These are phyloP conservation scores for Cercophora samala DNA, from an alignment of 495 filamentous ascomycete species.

Conservation along the genomic window DNA sequence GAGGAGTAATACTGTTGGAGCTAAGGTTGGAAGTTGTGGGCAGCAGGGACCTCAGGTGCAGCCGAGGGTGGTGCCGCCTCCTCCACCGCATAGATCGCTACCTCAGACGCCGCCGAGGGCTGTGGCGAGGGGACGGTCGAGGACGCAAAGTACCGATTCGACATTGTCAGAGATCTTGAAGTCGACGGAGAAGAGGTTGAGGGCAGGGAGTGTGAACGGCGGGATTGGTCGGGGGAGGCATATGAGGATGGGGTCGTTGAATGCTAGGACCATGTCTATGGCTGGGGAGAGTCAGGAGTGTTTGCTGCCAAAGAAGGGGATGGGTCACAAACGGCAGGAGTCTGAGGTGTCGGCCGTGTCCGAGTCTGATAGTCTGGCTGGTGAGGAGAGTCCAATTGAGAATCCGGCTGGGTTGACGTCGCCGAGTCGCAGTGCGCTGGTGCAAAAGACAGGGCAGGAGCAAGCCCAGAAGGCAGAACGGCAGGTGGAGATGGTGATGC, in stretches of 20 bases:
- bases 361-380: slow-evolving; percentile 33
- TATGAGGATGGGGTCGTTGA: background rate
- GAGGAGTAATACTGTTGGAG: background rate
- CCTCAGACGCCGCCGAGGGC: slow-evolving; percentile 23
- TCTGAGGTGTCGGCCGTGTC: slow-evolving; percentile 38
- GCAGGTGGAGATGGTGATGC: slow-evolving; percentile 13
- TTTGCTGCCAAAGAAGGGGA: slow-evolving; percentile 6
- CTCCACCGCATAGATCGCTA: slow-evolving; percentile 14
- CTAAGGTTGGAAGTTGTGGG: background rate
- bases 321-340: slow-evolving; percentile 25
- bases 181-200: slow-evolving; percentile 43
- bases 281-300: slow-evolving; percentile 5
- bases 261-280: background rate
- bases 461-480: slow-evolving; percentile 17
- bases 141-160: slow-evolving; percentile 35
- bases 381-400: slow-evolving; percentile 20
- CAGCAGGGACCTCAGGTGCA: background rate
- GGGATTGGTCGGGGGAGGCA: background rate
- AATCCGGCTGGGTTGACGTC: slow-evolving; percentile 22
- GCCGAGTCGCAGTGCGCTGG: slow-evolving; percentile 21
- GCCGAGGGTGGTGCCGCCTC: background rate
- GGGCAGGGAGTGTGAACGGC: slow-evolving; percentile 28
- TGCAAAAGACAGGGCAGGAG: background rate
- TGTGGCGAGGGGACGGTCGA: slow-evolving; percentile 22
- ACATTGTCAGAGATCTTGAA: slow-evolving; percentile 42